A percentile compares a stretch with the other conserved stretches of the same genome.
Evolutionary conservation across 257 asterid genomes (phyloP).

Genomic region (Nicotiana otophora): DNA sequence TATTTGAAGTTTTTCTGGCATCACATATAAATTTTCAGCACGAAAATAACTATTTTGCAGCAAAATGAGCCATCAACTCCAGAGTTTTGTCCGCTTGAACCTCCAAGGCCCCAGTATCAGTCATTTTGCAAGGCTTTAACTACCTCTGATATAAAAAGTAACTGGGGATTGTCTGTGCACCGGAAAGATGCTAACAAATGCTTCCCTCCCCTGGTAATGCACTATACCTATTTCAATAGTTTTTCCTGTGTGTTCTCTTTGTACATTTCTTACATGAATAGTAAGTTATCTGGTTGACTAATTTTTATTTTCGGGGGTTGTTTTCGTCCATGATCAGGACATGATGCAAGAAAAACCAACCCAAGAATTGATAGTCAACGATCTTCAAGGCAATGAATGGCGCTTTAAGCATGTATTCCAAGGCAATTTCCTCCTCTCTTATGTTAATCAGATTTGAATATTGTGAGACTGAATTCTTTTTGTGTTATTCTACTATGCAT

Average conservation of each 20-base stretch:
- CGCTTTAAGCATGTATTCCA: conserved; percentile 61
- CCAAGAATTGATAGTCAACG: conserved; percentile 57
- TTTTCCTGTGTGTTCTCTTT: background rate
- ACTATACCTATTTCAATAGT: background rate
- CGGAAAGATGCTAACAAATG: conserved; percentile 66
- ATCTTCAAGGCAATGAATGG: conserved; percentile 63
- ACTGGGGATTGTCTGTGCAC: conserved; percentile 64
- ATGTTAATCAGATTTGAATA: background rate
- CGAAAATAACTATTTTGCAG: conserved; percentile 23
- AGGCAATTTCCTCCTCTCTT: conserved; percentile 31
- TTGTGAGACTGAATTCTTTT: background rate
- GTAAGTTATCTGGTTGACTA: background rate
- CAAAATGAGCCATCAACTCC: conserved; percentile 43
- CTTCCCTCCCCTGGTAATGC: conserved; percentile 66
- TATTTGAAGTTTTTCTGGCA: background rate
- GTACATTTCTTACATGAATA: too few species aligned
- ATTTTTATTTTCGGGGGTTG: background rate
- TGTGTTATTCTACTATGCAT: background rate
- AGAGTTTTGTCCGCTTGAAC: conserved; percentile 31
- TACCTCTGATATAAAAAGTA: conserved; percentile 65
- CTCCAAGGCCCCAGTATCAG: conserved; percentile 41
- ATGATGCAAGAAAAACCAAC: conserved; percentile 50
- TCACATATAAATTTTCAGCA: background rate
- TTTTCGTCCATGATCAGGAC: conserved; percentile 32
- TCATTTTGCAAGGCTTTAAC: conserved; percentile 72